These are phyloP conservation scores for Amphichorda felina DNA, from an alignment of 2,329 filamentous ascomycete species.

Conservation along the genomic window DNA sequence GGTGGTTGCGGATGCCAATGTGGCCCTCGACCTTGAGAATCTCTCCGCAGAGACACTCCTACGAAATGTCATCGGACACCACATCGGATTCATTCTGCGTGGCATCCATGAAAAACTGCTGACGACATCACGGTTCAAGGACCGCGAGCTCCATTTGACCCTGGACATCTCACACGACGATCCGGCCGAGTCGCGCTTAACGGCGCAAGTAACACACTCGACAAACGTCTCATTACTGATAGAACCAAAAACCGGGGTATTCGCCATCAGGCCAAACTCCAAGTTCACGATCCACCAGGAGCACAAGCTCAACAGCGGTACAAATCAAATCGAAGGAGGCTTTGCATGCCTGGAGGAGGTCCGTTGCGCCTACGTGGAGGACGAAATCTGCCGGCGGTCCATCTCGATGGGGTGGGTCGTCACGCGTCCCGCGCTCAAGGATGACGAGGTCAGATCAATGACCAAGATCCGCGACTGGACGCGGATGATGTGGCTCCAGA, in stretches of 20 bases:
- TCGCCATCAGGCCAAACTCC: slow-evolving; percentile 57
- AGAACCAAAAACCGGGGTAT: slow-evolving; percentile 68
- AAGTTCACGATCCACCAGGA: slow-evolving; percentile 46
- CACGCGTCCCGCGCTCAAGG: slow-evolving; percentile 32
- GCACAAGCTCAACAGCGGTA: slow-evolving; percentile 48
- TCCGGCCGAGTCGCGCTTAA: slow-evolving; percentile 55
- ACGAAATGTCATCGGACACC: slow-evolving; percentile 60
- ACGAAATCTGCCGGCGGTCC: slow-evolving; percentile 48
- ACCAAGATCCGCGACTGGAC: slow-evolving; percentile 52
- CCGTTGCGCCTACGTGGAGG: slow-evolving; percentile 47
- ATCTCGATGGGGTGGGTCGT: slow-evolving; percentile 53
- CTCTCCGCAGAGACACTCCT: slow-evolving; percentile 68
- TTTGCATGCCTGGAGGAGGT: slow-evolving; percentile 46
- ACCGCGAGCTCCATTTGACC: slow-evolving; percentile 43
- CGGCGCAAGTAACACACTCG: slow-evolving; percentile 56
- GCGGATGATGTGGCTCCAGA: slow-evolving; percentile 57
- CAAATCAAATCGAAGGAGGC: slow-evolving; percentile 45
- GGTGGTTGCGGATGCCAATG: slow-evolving; percentile 56
- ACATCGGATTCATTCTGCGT: slow-evolving; percentile 61
- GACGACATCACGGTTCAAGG: slow-evolving; percentile 47
- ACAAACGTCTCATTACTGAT: slow-evolving; percentile 50
- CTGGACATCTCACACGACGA: slow-evolving; percentile 47
- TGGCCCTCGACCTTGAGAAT: slow-evolving; percentile 52
- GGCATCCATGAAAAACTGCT: slow-evolving; percentile 50
- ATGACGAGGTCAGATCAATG: slow-evolving; percentile 45